Base-by-base conservation (phyloP, 2,329 filamentous ascomycete genomes). In the Zymoseptoria crescenta region DNA sequence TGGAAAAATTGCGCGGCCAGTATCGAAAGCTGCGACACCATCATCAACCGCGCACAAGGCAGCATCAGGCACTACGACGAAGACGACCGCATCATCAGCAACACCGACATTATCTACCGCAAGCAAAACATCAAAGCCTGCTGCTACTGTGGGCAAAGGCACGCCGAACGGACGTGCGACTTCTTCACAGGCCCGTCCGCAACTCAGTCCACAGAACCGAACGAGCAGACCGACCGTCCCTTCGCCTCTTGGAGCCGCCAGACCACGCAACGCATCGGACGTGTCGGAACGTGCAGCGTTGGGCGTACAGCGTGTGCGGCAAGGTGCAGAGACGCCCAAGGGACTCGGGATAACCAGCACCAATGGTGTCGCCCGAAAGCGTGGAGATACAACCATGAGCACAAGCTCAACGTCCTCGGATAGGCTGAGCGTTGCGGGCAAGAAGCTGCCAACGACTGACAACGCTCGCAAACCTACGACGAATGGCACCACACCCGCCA, bases 181-280 rank as follows among this genome's bases (percentile, higher is more conserved):
- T 27, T 59, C 61, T 35, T 64, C 68, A 20, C 62, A 68, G 62
- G 65, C 67, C 45, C 74, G 75, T 61, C 67, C 66, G 53, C 69
- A 72, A 49, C 68, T 74, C 41, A 72, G 76, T 70, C 58, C 75
- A 68, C 62, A 70, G 66, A 69, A 70, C 68, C 55, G 73, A 65
- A 54, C 75, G 73, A 83, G 76, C 60, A 83, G 81, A 49, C 82
- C 83, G 1, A 81, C 80, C 67, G 85, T 85, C 56, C 83, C 83
- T 2, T 86, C 84, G 16, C 83, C 83, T 10, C 78, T 86, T 9
- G 83, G 81, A 8, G 82, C 81, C 6, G 85, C 83, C 2, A 82
- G 82, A 21, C 83, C 83, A 5, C 79, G 83, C 61, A 85, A 83
- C 68, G 80, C 81, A 28, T 85, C 83, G 20, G 82, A 86, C 67